A percentile compares a stretch with the other conserved stretches of the same genome.
These are phyloP conservation scores for Silene latifolia DNA, from an alignment of 148 eudicot species.

Conservation along the genomic window DNA sequence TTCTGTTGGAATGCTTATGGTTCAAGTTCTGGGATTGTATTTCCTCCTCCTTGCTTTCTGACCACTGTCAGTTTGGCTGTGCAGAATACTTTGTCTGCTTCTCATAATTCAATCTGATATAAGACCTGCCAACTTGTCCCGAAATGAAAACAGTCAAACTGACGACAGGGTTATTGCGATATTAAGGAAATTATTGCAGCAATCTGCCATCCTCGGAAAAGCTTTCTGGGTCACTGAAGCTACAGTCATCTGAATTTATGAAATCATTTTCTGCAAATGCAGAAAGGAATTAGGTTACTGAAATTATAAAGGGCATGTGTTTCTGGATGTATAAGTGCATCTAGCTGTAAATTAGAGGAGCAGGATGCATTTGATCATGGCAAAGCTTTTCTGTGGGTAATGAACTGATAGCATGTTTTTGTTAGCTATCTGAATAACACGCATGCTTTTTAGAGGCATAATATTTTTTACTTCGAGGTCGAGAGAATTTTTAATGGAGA, in stretches of 20 bases:
- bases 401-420: slow-evolving; percentile 6
- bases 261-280: neutral
- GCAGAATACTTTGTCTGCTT: slow-evolving; percentile 23
- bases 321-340: neutral
- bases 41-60: slow-evolving; percentile 66
- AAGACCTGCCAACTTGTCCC: neutral
- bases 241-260: neutral
- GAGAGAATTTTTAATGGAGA: neutral
- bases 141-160: neutral
- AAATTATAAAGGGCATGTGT: neutral
- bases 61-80: slow-evolving; percentile 19
- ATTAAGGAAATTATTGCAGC: neutral
- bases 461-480: neutral
- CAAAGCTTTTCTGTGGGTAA: neutral
- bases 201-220: slow-evolving; percentile 1
- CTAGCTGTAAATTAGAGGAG: neutral
- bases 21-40: slow-evolving; percentile 51
- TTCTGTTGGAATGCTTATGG: slow-evolving; percentile 92
- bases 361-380: neutral
- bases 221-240: slow-evolving; percentile 4
- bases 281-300: neutral
- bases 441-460: neutral
- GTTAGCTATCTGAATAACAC: slow-evolving; percentile 4
- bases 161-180: no score
- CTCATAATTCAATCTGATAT: slow-evolving; percentile 22